Evolutionary conservation across 2,329 filamentous ascomycete genomes (phyloP).

Genomic region (Pseudogymnoascus sp.): DNA sequence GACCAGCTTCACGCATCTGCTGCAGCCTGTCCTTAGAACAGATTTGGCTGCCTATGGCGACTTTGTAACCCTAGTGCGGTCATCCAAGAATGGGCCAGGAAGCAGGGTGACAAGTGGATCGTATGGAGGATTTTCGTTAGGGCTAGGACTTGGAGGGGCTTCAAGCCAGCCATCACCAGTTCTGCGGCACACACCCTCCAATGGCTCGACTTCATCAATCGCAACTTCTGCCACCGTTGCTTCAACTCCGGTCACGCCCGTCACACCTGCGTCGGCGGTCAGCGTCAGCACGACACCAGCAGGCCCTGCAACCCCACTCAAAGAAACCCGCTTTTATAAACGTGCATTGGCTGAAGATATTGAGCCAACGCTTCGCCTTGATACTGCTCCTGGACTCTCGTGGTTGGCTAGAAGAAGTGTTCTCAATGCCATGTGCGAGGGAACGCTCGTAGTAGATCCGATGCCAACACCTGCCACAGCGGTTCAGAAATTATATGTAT

Average conservation of each 20-base stretch:
- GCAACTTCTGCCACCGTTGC: slow-evolving; percentile 40
- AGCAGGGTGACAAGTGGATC: slow-evolving; percentile 67
- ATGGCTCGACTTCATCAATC: slow-evolving; percentile 52
- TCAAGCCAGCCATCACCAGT: slow-evolving; percentile 25
- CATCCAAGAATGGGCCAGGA: slow-evolving; percentile 50
- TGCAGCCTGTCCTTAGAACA: slow-evolving; percentile 73
- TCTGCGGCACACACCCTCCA: slow-evolving; percentile 40
- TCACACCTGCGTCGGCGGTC: slow-evolving; percentile 44
- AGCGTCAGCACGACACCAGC: slow-evolving; percentile 35
- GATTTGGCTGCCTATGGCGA: slow-evolving; percentile 78
- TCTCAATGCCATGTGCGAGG: slow-evolving; percentile 72
- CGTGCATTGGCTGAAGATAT: slow-evolving; percentile 81
- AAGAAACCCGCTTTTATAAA: slow-evolving; percentile 93
- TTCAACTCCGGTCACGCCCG: slow-evolving; percentile 50
- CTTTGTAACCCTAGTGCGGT: slow-evolving; percentile 67
- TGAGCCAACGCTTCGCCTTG: slow-evolving; percentile 84
- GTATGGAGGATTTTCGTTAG: slow-evolving; percentile 46
- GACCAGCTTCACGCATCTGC: slow-evolving; percentile 69
- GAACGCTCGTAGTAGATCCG: slow-evolving; percentile 81
- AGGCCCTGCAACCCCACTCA: slow-evolving; percentile 52
- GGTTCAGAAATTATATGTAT: slow-evolving; percentile 35
- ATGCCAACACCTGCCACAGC: slow-evolving; percentile 51
- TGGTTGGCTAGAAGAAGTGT: slow-evolving; percentile 88
- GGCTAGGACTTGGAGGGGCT: slow-evolving; percentile 37
- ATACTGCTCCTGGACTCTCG: slow-evolving; percentile 80